These are phyloP conservation scores for Gymnopilus dilepis DNA, from an alignment of 768 basidiomycete genomes.

Conservation along the genomic window DNA sequence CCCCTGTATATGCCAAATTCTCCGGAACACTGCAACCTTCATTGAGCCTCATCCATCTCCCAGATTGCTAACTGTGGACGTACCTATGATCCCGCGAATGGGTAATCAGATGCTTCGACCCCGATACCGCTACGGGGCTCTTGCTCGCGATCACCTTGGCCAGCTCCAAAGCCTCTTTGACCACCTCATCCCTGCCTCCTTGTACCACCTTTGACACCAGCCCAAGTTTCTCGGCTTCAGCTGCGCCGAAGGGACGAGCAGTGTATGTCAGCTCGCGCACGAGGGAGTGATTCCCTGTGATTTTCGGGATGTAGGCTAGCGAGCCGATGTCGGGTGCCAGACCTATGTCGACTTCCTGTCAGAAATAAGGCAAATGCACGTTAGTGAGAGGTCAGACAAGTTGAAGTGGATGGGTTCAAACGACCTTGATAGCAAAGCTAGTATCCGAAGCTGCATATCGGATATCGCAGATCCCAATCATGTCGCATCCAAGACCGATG, in stretches of 20 bases:
- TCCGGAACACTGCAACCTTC: slow-evolving; percentile 39
- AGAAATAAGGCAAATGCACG: not conserved
- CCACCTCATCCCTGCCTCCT: slow-evolving; percentile 71
- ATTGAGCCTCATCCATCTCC: not conserved
- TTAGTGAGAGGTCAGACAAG: not conserved
- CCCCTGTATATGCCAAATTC: slow-evolving; percentile 49
- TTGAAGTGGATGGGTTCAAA: too few species aligned
- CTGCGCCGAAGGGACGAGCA: slow-evolving; percentile 65
- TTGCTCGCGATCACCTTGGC: slow-evolving; percentile 72
- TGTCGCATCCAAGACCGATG: slow-evolving; percentile 80
- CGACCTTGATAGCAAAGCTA: slow-evolving; percentile 75
- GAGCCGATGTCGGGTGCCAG: slow-evolving; percentile 89
- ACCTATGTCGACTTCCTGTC: slow-evolving; percentile 84
- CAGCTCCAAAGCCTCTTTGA: slow-evolving; percentile 65
- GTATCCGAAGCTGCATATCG: slow-evolving; percentile 70
- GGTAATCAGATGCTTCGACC: slow-evolving; percentile 77
- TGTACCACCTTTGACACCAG: slow-evolving; percentile 73
- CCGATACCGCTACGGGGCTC: slow-evolving; percentile 77
- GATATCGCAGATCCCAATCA: slow-evolving; percentile 78
- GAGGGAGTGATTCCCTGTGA: slow-evolving; percentile 74
- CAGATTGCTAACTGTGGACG: not conserved
- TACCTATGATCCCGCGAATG: slow-evolving; percentile 84
- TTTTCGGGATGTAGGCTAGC: slow-evolving; percentile 79
- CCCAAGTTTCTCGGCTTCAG: slow-evolving; percentile 71
- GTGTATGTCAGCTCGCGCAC: slow-evolving; percentile 80